Evolutionary conservation across 306 rosid species (phyloP).

Genomic region (Trichosanthes truncata): DNA sequence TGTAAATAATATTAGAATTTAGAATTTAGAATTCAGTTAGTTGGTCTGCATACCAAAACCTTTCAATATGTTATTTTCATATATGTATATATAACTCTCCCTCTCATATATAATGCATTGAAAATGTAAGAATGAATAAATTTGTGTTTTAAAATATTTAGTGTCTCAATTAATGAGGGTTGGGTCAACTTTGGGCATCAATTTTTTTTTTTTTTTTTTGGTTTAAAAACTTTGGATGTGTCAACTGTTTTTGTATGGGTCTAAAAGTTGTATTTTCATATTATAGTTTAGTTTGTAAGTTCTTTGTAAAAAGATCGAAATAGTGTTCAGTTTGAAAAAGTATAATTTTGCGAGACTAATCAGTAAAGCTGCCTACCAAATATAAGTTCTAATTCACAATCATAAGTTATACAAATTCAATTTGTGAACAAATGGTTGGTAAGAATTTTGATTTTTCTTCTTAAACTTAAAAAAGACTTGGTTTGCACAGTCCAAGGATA

Average conservation of each 20-base stretch:
- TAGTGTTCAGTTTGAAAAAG: too few species aligned
- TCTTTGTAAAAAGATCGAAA: too few species aligned
- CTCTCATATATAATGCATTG: not conserved
- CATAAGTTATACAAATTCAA: too few species aligned
- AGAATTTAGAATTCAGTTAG: not conserved
- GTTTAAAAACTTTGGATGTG: not conserved
- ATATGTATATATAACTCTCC: not conserved
- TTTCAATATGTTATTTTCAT: not conserved
- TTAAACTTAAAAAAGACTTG: too few species aligned
- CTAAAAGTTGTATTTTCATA: not conserved
- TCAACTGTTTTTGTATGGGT: not conserved
- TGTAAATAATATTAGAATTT: too few species aligned
- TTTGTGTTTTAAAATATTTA: not conserved
- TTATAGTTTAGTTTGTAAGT: too few species aligned
- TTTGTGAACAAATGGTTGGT: too few species aligned
- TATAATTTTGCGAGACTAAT: too few species aligned
- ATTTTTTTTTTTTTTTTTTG: not conserved
- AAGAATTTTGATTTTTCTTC: too few species aligned
- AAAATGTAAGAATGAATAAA: not conserved
- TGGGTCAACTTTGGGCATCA: conserved; percentile 1
- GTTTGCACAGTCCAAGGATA: too few species aligned
- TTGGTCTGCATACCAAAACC: not conserved
- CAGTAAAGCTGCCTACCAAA: too few species aligned
- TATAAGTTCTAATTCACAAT: not conserved
- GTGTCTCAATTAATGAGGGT: not conserved